Base-by-base conservation (phyloP, 2,329 filamentous ascomycete genomes). In the Paramyrothecium sp. region DNA sequence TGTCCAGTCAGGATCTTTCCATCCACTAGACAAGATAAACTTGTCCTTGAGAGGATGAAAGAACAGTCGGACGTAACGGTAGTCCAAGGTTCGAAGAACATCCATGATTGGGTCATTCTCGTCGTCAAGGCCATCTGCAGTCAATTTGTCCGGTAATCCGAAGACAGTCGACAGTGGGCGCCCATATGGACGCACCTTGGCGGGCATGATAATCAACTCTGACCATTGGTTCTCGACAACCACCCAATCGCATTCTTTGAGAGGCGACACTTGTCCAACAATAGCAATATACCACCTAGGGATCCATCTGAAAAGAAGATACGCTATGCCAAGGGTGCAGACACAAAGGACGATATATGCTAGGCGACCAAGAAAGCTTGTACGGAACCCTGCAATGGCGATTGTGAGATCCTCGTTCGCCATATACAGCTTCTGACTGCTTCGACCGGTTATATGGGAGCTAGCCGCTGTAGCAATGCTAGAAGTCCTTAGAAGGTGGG, bases 151-250 rank as follows among this genome's bases (percentile, higher is more conserved):
- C 1, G 82, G 76, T 2, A 82, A 73, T 0, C 90, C 90, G 68
- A 94, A 94, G 1, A 89, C 81, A 0, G 83, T 85, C 57, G 79
- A 88, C 56, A 85, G 69, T 3, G 80, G 78, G 57, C 79, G 83
- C 52, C 80, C 84, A 70, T 83, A 87, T 20, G 72, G 69, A 56
- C 76, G 77, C 17, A 72, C 74, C 41, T 81, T 80, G 13, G 98
- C 81, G 53, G 86, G 69, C 67, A 96, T 84, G n/a, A 95, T 84
- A 13, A 83, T 81, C 72, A 98, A 90, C 73, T 98, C 94, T 53
- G 90, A 90, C 94, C 95, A 98, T 81, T 98, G 92, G 68, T 99
- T 97, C 82, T 97, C 95, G 61, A 98, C 85, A 26, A 96, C 93
- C 48, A 97, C 89, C 95, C 96, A 99, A 58, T 90, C 82, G 67